These are phyloP conservation scores for Chenopodium suecicum DNA, from an alignment of 148 eudicot species.

Conservation along the genomic window DNA sequence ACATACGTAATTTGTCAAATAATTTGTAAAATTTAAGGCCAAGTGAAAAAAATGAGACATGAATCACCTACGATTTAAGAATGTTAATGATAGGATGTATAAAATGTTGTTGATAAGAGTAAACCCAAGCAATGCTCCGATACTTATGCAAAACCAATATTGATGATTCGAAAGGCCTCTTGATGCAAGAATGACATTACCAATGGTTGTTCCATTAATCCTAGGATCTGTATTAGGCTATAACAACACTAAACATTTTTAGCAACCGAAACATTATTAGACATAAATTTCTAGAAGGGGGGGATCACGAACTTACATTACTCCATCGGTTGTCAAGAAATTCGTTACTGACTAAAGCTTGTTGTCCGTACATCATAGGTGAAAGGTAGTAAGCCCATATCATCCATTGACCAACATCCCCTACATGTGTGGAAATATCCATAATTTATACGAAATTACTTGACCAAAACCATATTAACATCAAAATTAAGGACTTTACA, in stretches of 20 bases:
- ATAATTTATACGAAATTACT: no score
- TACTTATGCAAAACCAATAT: constrained; percentile 62
- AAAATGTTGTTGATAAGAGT: constrained; percentile 58
- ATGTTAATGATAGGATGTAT: constrained; percentile 51
- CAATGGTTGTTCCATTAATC: constrained; percentile 55
- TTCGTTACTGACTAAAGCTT: constrained; percentile 63
- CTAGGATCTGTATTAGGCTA: constrained; percentile 58
- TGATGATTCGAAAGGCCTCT: constrained; percentile 54
- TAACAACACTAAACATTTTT: background rate
- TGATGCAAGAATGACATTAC: constrained; percentile 53
- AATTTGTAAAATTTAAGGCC: background rate
- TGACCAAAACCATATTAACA: no score
- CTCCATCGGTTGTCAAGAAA: constrained; percentile 73
- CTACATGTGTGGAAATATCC: constrained; percentile 31
- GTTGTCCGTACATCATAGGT: constrained; percentile 71
- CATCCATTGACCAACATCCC: constrained; percentile 53
- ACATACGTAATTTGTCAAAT: no score
- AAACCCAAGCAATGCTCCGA: constrained; percentile 60
- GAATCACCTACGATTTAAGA: constrained; percentile 50
- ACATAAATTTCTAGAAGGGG: no score
- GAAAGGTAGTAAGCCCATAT: constrained; percentile 67
- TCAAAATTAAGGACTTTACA: no score
- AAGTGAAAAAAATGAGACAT: background rate
- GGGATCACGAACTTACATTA: constrained; percentile 30
- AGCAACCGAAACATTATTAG: no score